Conservation (phyloP, 805 yeast genomes). For the Pachysolen tannophilus region DNA sequence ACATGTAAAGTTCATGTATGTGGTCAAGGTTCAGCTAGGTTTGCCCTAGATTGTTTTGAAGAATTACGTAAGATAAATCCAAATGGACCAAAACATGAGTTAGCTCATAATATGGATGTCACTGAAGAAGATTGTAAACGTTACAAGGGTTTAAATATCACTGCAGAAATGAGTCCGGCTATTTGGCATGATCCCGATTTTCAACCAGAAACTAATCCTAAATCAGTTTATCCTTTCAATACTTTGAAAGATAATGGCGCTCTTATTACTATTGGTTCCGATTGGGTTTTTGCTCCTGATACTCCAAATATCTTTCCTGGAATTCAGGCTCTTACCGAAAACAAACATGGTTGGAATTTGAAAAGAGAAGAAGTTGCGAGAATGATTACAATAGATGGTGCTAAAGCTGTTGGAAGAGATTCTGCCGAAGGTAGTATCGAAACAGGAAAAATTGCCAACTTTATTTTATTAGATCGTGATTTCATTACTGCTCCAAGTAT, state of each 20-base stretch:
- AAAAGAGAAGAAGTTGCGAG: slow-evolving; percentile 16
- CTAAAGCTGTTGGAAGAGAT: slow-evolving; percentile 16
- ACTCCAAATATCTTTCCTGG: slow-evolving; percentile 20
- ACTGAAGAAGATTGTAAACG: slow-evolving; percentile 16
- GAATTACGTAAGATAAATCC: slow-evolving; percentile 17
- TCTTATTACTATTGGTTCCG: slow-evolving; percentile 19
- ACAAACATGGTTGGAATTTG: slow-evolving; percentile 20
- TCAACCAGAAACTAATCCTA: slow-evolving; percentile 19
- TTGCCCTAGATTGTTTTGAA: slow-evolving; percentile 19
- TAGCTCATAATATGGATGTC: slow-evolving; percentile 21
- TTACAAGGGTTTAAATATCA: slow-evolving; percentile 15
- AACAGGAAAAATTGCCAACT: slow-evolving; percentile 18
- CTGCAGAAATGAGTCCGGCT: slow-evolving; percentile 22
- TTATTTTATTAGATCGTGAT: slow-evolving; percentile 17
- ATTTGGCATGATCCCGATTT: slow-evolving; percentile 19
- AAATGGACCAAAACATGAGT: slow-evolving; percentile 18
- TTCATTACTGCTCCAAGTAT: slow-evolving; percentile 14
- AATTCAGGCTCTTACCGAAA: slow-evolving; percentile 18
- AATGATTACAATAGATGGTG: slow-evolving; percentile 19
- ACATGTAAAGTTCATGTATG: slow-evolving; percentile 18
- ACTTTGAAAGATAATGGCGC: slow-evolving; percentile 17
- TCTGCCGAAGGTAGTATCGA: slow-evolving; percentile 16
- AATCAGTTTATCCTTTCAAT: slow-evolving; percentile 20
- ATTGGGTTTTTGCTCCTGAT: slow-evolving; percentile 21
- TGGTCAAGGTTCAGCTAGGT: slow-evolving; percentile 18